These are phyloP conservation scores for Tetracladium marchalianum DNA, from an alignment of 495 filamentous ascomycete species.

Conservation along the genomic window DNA sequence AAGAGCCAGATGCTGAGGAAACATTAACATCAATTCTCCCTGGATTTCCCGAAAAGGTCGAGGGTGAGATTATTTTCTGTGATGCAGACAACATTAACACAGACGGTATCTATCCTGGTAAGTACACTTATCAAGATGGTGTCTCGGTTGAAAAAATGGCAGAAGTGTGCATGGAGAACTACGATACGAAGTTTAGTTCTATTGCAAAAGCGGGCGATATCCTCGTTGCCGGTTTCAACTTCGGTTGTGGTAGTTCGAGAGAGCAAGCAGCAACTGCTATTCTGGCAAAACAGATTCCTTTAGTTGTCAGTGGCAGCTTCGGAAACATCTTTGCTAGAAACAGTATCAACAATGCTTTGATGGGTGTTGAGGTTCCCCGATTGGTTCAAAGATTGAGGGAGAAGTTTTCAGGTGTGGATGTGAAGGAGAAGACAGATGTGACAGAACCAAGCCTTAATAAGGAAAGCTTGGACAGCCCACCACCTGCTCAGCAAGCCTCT, in stretches of 20 bases:
- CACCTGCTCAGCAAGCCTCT: constrained; percentile 16
- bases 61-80: constrained; percentile 61
- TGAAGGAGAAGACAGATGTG: constrained; percentile 15
- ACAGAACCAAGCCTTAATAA: constrained; percentile 29
- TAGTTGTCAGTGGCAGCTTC: constrained; percentile 80
- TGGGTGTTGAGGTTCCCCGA: constrained; percentile 72
- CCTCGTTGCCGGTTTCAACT: constrained; percentile 82
- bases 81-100: constrained; percentile 70
- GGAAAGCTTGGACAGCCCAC: constrained; percentile 35
- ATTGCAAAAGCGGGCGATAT: constrained; percentile 61
- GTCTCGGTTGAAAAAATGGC: constrained; percentile 72
- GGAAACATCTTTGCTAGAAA: constrained; percentile 85
- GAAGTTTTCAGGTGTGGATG: constrained; percentile 31
- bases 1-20: constrained; percentile 20
- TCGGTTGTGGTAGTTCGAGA: constrained; percentile 71
- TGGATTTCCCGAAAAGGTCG: constrained; percentile 57
- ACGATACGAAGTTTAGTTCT: constrained; percentile 57
- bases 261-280: constrained; percentile 90
- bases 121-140: constrained; percentile 85
- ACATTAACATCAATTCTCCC: constrained; percentile 51
- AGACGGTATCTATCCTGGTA: constrained; percentile 82
- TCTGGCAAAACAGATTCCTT: constrained; percentile 70
- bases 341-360: constrained; percentile 85
- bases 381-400: constrained; percentile 62
- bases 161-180: constrained; percentile 85